These are phyloP conservation scores for Melampsora larici-populina DNA, from an alignment of 1,284 basidiomycete species.

Conservation along the genomic window DNA sequence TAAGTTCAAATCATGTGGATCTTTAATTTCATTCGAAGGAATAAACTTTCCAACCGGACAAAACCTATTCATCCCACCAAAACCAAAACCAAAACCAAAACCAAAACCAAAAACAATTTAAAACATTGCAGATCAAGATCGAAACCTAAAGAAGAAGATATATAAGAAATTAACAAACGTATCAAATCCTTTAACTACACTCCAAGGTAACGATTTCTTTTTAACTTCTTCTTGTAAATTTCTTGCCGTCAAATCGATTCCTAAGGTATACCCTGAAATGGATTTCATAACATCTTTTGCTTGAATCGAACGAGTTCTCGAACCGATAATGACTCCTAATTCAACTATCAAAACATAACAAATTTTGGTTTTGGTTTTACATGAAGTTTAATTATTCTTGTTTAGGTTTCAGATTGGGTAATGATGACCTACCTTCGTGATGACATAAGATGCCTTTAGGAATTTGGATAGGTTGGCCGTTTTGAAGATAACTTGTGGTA, in stretches of 20 bases:
- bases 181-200: conserved; percentile 33
- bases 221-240: conserved; percentile 34
- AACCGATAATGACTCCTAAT: conserved; percentile 34
- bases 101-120: no score
- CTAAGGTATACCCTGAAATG: conserved; percentile 30
- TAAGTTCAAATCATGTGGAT: conserved; percentile 27
- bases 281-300: conserved; percentile 9
- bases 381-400: no score
- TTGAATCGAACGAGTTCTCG: not conserved
- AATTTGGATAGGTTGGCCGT: conserved; percentile 24
- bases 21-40: not conserved
- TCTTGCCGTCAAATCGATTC: conserved; percentile 31
- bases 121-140: not conserved
- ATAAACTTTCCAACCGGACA: conserved; percentile 41
- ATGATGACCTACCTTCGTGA: conserved; percentile 38
- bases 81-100: not conserved
- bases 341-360: conserved; percentile 6
- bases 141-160: not conserved
- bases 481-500: conserved; percentile 21
- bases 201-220: conserved; percentile 13
- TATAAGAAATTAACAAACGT: conserved; percentile 11
- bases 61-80: not conserved
- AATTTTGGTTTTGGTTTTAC: not conserved
- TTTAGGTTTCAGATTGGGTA: no score
- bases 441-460: conserved; percentile 30